Conservation (phyloP, 345 rosid genomes). For the Bruguiera parviflora region DNA sequence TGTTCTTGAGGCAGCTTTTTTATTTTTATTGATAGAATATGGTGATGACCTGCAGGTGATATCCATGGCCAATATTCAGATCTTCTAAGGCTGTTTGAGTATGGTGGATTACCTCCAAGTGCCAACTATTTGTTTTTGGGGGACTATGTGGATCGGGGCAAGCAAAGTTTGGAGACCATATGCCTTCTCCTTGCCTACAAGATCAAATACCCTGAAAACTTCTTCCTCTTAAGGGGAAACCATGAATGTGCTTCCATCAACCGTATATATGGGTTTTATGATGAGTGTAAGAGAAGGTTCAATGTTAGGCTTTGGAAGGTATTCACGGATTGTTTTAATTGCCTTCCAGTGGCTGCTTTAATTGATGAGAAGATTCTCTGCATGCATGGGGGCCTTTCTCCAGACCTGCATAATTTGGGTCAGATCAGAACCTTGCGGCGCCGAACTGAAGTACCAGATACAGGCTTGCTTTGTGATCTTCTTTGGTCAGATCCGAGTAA, state of each 20-base stretch:
- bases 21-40: slow-evolving; percentile 7
- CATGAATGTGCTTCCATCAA: slow-evolving; percentile 86
- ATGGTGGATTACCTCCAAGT: slow-evolving; percentile 76
- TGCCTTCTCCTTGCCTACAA: slow-evolving; percentile 86
- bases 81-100: slow-evolving; percentile 77
- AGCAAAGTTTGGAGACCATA: slow-evolving; percentile 86
- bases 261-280: slow-evolving; percentile 83
- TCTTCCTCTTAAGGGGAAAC: slow-evolving; percentile 85
- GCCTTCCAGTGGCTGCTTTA: slow-evolving; percentile 84
- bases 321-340: slow-evolving; percentile 83
- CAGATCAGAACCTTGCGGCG: slow-evolving; percentile 63
- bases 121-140: slow-evolving; percentile 80
- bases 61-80: slow-evolving; percentile 87
- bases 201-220: slow-evolving; percentile 72
- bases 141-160: slow-evolving; percentile 87
- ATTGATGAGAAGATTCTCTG: slow-evolving; percentile 84
- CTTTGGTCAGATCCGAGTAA: slow-evolving; percentile 86
- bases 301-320: slow-evolving; percentile 72
- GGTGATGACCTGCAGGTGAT: slow-evolving; percentile 54
- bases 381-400: slow-evolving; percentile 93
- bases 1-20: background rate
- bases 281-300: slow-evolving; percentile 80
- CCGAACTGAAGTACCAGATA: slow-evolving; percentile 71
- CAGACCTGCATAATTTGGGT: slow-evolving; percentile 57
- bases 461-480: slow-evolving; percentile 84